These are phyloP conservation scores for Botryotinia convoluta DNA, from an alignment of 2,329 filamentous ascomycete species.

Conservation along the genomic window DNA sequence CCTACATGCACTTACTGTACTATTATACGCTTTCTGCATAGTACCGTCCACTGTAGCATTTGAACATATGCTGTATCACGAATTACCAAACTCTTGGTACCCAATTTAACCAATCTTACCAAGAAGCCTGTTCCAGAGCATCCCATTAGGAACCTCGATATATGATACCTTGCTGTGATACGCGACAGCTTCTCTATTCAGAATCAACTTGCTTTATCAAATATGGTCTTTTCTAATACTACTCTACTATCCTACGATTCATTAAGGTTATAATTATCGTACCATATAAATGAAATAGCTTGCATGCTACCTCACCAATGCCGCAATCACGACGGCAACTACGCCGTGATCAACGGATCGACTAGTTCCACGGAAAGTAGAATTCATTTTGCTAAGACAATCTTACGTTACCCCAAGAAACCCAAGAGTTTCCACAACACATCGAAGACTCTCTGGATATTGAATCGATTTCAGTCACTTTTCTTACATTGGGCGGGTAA, in stretches of 20 bases:
- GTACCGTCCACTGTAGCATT: neutral
- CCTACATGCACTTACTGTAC: neutral
- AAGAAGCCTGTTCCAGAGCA: neutral
- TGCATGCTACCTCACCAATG: neutral
- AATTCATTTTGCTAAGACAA: neutral
- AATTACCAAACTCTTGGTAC: constrained; percentile 8
- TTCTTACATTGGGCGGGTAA: neutral
- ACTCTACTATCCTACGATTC: neutral
- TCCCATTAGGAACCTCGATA: neutral
- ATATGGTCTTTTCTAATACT: neutral
- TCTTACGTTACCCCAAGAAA: constrained; percentile 1
- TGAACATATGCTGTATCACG: neutral
- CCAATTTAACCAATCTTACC: neutral
- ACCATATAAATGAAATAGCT: neutral
- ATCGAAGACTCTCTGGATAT: neutral
- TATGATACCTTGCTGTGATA: neutral
- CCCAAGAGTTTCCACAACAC: neutral
- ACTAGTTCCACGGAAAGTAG: neutral
- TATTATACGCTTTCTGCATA: neutral
- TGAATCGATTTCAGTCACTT: neutral
- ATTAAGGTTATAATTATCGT: neutral
- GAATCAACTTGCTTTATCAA: neutral
- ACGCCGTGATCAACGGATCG: neutral
- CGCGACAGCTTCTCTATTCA: constrained; percentile 4
- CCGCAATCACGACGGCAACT: neutral